Base-by-base conservation (phyloP, 2,329 filamentous ascomycete genomes). In the Geosmithia flava region DNA sequence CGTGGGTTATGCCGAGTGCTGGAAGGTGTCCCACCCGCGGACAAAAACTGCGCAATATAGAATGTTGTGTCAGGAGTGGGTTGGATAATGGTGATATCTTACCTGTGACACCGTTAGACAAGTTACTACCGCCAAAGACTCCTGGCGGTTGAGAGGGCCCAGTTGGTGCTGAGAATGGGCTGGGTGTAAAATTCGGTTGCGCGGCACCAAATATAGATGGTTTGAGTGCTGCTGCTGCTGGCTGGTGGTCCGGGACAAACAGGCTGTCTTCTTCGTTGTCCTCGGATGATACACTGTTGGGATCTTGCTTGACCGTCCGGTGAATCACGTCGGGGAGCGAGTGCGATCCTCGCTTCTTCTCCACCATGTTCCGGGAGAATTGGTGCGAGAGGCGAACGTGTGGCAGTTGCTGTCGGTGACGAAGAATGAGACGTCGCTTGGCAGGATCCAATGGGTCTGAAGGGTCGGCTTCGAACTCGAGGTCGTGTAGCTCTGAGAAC, bases 401-500 rank as follows among this genome's bases (percentile, higher is more conserved):
- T 16, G 70, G 67, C 10, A 78, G 59, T 3, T 64, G 55, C 17
- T 64, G 63, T 27, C 64, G 66, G 51, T 66, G 69, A 47, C 70
- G 67, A 17, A 76, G 59, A 10, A 74, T 59, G 6, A 77, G 56
- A 47, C 71, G 68, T 56, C 62, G 55, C 51, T 62, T 48, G 52
- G 62, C 54, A 51, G 62, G 49, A 53, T 72, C 53, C 54, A 63
- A 51, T 42, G 65, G 62, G 8, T 59, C 50, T 3, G 63, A 56
- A 7, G 60, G 57, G 27, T 62, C 61, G 30, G 60, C 52, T 1
- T 70, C 63, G 47, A 82, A 80, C 20, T 69, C 63, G 29, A 83
- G 65, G 8, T 69, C 70, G 49, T 81, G 76, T n/a, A 72, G 62
- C 54, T 77, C 71, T 1, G 78, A 79, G 60, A 87, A 82, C 1